phyloP scores from a whole-genome alignment of 495 filamentous ascomycete species.

The Trichoderma virens region DNA sequence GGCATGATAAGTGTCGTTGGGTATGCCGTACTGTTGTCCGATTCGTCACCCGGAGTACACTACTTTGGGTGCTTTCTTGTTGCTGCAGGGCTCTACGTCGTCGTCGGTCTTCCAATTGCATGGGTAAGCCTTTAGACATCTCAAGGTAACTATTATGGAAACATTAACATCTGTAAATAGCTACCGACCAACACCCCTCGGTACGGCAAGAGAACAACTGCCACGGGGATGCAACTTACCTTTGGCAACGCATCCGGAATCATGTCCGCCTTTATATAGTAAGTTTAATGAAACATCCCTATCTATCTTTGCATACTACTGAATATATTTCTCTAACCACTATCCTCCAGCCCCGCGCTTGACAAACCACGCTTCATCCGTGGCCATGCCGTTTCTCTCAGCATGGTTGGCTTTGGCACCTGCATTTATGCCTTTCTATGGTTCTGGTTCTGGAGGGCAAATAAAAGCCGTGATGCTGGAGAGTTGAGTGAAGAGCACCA shows the following conservation, averaged over 20 bases:
- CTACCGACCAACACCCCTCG: slow-evolving; percentile 48
- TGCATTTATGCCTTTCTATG: slow-evolving; percentile 46
- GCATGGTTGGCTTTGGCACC: slow-evolving; percentile 41
- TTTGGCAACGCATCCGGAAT: slow-evolving; percentile 63
- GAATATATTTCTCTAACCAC: slow-evolving; percentile 12
- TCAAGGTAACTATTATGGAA: too few relatives aligned
- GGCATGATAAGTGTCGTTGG: slow-evolving; percentile 55
- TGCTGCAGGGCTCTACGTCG: slow-evolving; percentile 62
- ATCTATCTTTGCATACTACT: slow-evolving; percentile 4
- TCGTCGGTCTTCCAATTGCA: slow-evolving; percentile 61
- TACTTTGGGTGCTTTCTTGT: slow-evolving; percentile 64
- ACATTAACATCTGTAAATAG: slow-evolving; percentile 7
- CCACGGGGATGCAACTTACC: slow-evolving; percentile 61
- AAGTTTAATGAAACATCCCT: slow-evolving; percentile 10
- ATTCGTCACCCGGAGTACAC: slow-evolving; percentile 51
- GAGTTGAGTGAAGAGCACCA: slow-evolving; percentile 42
- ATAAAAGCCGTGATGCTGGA: slow-evolving; percentile 47
- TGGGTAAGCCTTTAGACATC: slow-evolving; percentile 37
- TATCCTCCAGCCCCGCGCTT: slow-evolving; percentile 19
- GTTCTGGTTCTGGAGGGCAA: slow-evolving; percentile 45
- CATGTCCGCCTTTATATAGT: slow-evolving; percentile 58
- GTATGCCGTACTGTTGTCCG: slow-evolving; percentile 57
- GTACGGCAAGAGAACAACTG: slow-evolving; percentile 66
- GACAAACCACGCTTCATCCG: slow-evolving; percentile 41
- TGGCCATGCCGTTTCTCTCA: slow-evolving; percentile 49